phyloP scores from a whole-genome alignment of 2,329 filamentous ascomycete species.

The Ophiocordyceps australis region DNA sequence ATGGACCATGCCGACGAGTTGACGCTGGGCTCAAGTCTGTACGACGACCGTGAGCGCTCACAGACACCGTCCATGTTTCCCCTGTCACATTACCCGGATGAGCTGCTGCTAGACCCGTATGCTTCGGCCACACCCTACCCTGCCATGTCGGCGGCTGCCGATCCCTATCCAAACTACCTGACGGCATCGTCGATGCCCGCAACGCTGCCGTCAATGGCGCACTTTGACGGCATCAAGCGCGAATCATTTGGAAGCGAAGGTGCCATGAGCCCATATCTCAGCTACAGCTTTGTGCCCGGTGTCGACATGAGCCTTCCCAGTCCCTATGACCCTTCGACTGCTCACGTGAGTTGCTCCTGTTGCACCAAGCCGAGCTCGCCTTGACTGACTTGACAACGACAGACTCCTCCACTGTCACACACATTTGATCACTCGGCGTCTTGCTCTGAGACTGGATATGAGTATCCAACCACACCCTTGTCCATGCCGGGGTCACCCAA shows the following conservation, averaged over 20 bases:
- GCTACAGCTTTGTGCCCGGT: slow-evolving; percentile 45
- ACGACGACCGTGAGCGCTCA: slow-evolving; percentile 50
- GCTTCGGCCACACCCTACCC: slow-evolving; percentile 32
- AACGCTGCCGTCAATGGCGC: slow-evolving; percentile 45
- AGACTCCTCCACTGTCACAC: slow-evolving; percentile 65
- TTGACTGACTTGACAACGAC: slow-evolving; percentile 28
- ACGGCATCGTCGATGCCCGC: slow-evolving; percentile 28
- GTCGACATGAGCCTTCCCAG: slow-evolving; percentile 44
- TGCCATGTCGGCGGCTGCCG: slow-evolving; percentile 26
- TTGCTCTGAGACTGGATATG: slow-evolving; percentile 42
- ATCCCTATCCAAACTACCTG: slow-evolving; percentile 38
- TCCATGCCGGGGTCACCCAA: slow-evolving; percentile 56
- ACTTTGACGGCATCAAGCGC: slow-evolving; percentile 50
- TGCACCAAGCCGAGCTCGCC: slow-evolving; percentile 20
- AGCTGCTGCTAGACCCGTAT: slow-evolving; percentile 42
- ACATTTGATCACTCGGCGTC: slow-evolving; percentile 50
- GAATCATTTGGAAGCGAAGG: slow-evolving; percentile 39
- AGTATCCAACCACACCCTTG: slow-evolving; percentile 51
- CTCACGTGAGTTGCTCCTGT: slow-evolving; percentile 50
- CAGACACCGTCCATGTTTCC: slow-evolving; percentile 52
- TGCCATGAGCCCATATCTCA: slow-evolving; percentile 46
- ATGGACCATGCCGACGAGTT: slow-evolving; percentile 45
- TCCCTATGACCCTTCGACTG: slow-evolving; percentile 48
- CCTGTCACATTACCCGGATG: slow-evolving; percentile 52
- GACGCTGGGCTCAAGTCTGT: slow-evolving; percentile 35